phyloP scores from a whole-genome alignment of 1,139 yeast species.

The Blastobotrys proliferans region DNA sequence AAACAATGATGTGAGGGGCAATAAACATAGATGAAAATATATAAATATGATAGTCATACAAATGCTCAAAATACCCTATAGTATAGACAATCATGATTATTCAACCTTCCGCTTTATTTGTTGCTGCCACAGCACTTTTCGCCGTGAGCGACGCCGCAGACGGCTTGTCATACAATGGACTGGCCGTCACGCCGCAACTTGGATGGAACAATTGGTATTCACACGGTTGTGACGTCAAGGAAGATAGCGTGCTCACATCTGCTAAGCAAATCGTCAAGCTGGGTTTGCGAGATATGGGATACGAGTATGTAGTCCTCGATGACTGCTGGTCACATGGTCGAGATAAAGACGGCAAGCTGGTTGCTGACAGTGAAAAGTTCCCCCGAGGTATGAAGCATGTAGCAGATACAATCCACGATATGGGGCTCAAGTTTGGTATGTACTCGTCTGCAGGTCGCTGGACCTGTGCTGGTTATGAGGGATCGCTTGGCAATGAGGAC shows the following conservation, averaged over 20 bases:
- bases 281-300: conserved; percentile 30
- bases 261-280: conserved; percentile 26
- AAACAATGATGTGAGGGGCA: no score
- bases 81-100: no score
- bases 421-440: conserved; percentile 33
- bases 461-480: conserved; percentile 33
- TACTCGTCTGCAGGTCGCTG: conserved; percentile 33
- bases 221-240: conserved; percentile 30
- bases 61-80: no score
- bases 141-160: background rate
- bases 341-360: conserved; percentile 17
- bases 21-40: no score
- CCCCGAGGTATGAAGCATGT: conserved; percentile 31
- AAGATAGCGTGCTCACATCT: conserved; percentile 23
- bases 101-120: no score
- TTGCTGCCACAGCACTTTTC: background rate
- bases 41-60: no score
- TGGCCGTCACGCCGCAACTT: conserved; percentile 31
- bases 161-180: conserved; percentile 23
- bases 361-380: conserved; percentile 26
- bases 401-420: conserved; percentile 27
- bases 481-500: conserved; percentile 31
- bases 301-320: conserved; percentile 31
- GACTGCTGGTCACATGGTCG: conserved; percentile 30
- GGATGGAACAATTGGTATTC: conserved; percentile 35